Base-by-base conservation (phyloP, 1,139 yeast genomes). In the Geotrichum citri-aurantii region DNA sequence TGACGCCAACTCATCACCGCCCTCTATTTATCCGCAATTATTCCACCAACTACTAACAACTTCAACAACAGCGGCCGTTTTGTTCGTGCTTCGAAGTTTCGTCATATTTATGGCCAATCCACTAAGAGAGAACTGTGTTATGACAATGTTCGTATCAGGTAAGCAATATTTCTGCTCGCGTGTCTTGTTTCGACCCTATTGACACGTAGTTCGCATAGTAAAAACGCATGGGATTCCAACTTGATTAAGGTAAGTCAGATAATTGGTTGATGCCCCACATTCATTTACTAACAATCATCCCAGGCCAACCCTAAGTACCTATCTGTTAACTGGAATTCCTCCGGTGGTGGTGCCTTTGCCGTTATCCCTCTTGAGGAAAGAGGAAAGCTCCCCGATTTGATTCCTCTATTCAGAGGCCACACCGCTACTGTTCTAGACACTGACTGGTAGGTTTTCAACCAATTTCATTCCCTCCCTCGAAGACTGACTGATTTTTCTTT, bases 311-410 rank as follows among this genome's bases (percentile, higher is more conserved):
- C 97, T 40, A 86, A 87, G 72, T 93, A 83, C 69, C 75, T 93
- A 48, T 81, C 97, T 0, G 88, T 90, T 62, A 91, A 90, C 72
- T 91, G 97, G 97, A 91, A 89, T 62, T 80, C 97, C 23, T 86
- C 95, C 7, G 98, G 98, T 50, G 98, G 98, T 63, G 99, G 99
- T 57, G 95, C 98, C 0, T 92, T 93, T 77, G 97, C 96, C 0
- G 87, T 93, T 17, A 84, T 93, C 59, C 99, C 99, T 1, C 77
- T 89, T 33, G 70, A 73, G 10, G 97, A 92, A 72, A 86, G 83
- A 21, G 98, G 98, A n/a, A 93, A 91, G 72, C 85, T 93, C 10
- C 98, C 97, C 5, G 99, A 93, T 68, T 83, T 87, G 62, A 93
- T 91, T 53, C 93, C 98, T 1, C 79, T 93, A 66, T 93, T 92